Conservation (phyloP, 2,329 filamentous ascomycete species). For the Endocalyx cinctus region DNA sequence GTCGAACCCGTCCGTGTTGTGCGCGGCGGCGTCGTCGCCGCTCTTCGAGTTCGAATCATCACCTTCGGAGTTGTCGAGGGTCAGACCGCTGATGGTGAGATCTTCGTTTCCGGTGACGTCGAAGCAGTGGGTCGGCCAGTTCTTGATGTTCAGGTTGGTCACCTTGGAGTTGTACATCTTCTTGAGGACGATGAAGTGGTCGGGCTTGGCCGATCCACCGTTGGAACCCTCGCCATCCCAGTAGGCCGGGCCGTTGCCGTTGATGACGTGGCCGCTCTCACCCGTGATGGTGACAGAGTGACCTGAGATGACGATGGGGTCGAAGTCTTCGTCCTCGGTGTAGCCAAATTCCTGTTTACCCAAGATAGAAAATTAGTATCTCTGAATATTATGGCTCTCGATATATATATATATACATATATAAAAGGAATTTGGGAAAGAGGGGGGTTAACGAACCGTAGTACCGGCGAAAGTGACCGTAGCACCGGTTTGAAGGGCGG, state of each 20-base stretch:
- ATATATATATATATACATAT: too few species aligned
- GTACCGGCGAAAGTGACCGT: constrained; percentile 51
- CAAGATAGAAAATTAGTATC: too few species aligned
- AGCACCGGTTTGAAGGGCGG: constrained; percentile 45
- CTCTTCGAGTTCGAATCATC: too few species aligned
- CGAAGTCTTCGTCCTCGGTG: too few species aligned
- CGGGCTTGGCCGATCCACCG: constrained; percentile 59
- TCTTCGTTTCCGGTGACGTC: constrained; percentile 37
- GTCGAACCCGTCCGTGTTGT: constrained; percentile 55
- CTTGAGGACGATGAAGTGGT: constrained; percentile 54
- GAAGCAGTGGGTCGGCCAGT: constrained; percentile 52
- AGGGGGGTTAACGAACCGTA: too few species aligned
- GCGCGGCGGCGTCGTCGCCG: constrained; percentile 40
- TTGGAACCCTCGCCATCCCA: constrained; percentile 59
- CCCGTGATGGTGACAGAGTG: constrained; percentile 47
- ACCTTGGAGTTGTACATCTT: constrained; percentile 44
- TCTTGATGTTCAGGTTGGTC: constrained; percentile 44
- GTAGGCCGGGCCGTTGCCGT: constrained; percentile 53
- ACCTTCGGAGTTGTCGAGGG: constrained; percentile 56
- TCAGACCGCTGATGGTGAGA: constrained; percentile 44
- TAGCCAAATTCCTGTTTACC: not conserved
- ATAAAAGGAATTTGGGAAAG: too few species aligned
- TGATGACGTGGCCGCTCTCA: constrained; percentile 45
- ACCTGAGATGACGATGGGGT: too few species aligned
- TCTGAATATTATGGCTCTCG: too few species aligned